Evolutionary conservation across 164 flowering plant genomes (phyloP).

Genomic region (Berberis thunbergii): DNA sequence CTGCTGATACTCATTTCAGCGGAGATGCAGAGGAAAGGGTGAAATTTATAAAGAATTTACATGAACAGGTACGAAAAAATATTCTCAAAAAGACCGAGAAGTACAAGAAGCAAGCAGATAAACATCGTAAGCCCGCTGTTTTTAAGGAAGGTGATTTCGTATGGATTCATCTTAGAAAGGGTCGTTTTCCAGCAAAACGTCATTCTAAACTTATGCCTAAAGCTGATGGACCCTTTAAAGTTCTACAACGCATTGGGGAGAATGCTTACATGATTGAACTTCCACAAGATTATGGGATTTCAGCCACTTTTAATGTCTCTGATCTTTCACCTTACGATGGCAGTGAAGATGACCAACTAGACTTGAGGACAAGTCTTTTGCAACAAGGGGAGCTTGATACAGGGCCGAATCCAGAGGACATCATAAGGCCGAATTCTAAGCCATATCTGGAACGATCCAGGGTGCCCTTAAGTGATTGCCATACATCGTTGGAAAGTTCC

Average conservation of each 20-base stretch:
- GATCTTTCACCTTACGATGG: conserved; percentile 8
- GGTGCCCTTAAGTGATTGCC: no score
- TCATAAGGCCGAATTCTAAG: no score
- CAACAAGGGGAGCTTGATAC: not conserved
- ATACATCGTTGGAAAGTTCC: no score
- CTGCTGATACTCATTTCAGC: not conserved
- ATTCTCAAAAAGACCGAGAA: conserved; percentile 1
- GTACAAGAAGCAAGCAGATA: conserved; percentile 5
- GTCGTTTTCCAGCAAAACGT: conserved; percentile 8
- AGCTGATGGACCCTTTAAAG: conserved; percentile 1
- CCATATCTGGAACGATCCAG: no score
- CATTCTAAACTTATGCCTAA: conserved; percentile 4
- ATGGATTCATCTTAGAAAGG: conserved; percentile 18
- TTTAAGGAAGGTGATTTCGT: conserved; percentile 14
- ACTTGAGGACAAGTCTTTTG: not conserved
- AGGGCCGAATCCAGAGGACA: no score
- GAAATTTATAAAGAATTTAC: not conserved
- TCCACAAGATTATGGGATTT: conserved; percentile 2
- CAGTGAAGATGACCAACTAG: not conserved
- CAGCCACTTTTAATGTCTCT: conserved; percentile 10
- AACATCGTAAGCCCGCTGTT: not conserved
- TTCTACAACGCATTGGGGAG: no score
- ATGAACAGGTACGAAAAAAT: conserved; percentile 1
- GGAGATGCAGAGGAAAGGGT: conserved; percentile 7
- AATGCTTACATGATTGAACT: conserved; percentile 18